Evolutionary conservation across 441 rosid genomes (phyloP).

Genomic region (Macaranga tanarius): DNA sequence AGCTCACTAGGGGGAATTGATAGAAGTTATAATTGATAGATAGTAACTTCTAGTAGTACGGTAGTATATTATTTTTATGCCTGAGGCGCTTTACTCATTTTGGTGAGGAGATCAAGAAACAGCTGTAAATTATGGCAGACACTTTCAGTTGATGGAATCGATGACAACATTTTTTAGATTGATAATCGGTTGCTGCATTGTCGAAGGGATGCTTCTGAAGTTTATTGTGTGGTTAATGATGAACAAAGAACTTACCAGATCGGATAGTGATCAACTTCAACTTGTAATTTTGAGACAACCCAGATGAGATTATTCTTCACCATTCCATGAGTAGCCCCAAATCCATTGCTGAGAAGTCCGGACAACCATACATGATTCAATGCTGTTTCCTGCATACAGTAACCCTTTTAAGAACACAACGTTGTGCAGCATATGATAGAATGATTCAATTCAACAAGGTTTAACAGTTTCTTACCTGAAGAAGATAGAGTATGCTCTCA

Average conservation of each 20-base stretch:
- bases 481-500: conserved; percentile 61
- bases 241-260: conserved; percentile 43
- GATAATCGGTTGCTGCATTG: too few species aligned
- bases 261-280: conserved; percentile 58
- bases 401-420: not conserved
- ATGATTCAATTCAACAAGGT: not conserved
- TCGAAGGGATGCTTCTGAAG: not conserved
- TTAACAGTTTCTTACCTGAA: conserved; percentile 43
- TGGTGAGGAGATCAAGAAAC: not conserved
- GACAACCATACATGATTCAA: conserved; percentile 85
- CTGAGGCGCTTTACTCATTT: too few species aligned
- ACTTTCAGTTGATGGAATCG: too few species aligned
- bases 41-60: too few species aligned
- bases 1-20: not conserved
- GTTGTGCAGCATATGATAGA: not conserved
- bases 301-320: conserved; percentile 68
- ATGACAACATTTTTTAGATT: too few species aligned
- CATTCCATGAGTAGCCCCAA: conserved; percentile 79
- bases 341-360: conserved; percentile 72
- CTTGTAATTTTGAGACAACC: conserved; percentile 75
- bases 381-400: conserved; percentile 55
- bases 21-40: too few species aligned
- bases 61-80: too few species aligned
- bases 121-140: too few species aligned
- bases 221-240: not conserved